Percentiles rank a stretch among this genome's conserved stretches.
Conservation (phyloP, 192 early-diverging fungal species). For the Phycomyces blakesleeanus region DNA sequence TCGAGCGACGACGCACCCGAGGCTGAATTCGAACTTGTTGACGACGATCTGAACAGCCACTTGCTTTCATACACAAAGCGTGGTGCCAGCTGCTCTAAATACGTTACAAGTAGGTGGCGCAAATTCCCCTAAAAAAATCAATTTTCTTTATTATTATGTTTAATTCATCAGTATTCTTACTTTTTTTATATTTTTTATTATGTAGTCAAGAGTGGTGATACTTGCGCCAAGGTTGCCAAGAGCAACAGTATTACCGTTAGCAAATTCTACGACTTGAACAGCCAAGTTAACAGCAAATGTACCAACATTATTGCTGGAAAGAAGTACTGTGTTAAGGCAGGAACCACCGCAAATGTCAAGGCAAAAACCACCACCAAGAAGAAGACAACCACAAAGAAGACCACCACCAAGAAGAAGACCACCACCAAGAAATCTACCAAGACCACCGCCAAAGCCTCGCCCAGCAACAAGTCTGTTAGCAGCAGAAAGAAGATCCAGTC, state of each 20-base stretch:
- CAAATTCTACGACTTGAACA: constrained; percentile 29
- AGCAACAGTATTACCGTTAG: constrained; percentile 13
- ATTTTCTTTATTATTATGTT: background rate
- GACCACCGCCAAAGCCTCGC: constrained; percentile 3
- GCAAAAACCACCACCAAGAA: constrained; percentile 4
- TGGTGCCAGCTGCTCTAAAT: constrained; percentile 17
- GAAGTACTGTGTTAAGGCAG: constrained; percentile 20
- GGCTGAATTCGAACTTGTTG: constrained; percentile 18
- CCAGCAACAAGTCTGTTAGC: constrained; percentile 4
- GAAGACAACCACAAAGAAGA: constrained; percentile 5
- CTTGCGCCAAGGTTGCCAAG: constrained; percentile 18
- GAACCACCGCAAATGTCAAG: background rate
- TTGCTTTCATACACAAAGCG: constrained; percentile 4
- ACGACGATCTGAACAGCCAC: constrained; percentile 5
- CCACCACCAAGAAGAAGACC: constrained; percentile 7
- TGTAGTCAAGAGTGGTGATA: constrained; percentile 22
- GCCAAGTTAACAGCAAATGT: constrained; percentile 27
- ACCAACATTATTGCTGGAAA: constrained; percentile 25
- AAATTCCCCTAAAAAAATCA: background rate
- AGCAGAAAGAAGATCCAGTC: constrained; percentile 23
- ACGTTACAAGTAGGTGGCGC: constrained; percentile 13
- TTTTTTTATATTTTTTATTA: background rate
- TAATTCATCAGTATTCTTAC: background rate
- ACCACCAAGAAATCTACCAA: background rate
- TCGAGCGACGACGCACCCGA: constrained; percentile 5